phyloP scores from a whole-genome alignment of 164 flowering plant genomes.

The Liquidambar formosana region DNA sequence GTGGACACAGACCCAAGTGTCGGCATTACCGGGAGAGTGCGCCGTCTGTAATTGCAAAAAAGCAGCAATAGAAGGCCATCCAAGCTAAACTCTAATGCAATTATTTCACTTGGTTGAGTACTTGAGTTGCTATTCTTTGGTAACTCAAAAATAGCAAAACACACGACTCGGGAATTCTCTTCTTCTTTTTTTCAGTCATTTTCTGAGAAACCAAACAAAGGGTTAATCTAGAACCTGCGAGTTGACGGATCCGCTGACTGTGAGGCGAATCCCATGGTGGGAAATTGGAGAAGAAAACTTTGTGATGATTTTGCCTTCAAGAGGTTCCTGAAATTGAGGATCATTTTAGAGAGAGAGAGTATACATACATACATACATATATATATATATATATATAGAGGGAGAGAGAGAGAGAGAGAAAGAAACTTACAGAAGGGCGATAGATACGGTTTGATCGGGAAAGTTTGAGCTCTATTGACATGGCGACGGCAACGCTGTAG shows the following conservation, averaged over 20 bases:
- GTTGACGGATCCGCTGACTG: constrained; percentile 68
- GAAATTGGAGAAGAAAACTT: constrained; percentile 62
- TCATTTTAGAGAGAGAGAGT: not conserved
- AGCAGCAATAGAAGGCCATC: no score
- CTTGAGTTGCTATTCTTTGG: no score
- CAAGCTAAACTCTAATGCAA: no score
- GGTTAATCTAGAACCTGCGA: constrained; percentile 48
- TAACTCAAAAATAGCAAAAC: not conserved
- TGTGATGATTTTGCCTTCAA: constrained; percentile 66
- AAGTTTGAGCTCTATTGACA: constrained; percentile 66
- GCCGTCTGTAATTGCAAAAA: no score
- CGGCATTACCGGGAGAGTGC: no score
- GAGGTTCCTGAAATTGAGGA: constrained; percentile 51
- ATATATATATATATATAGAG: constrained; percentile 5
- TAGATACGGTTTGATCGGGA: constrained; percentile 71
- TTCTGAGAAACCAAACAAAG: not conserved
- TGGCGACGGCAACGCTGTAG: constrained; percentile 3
- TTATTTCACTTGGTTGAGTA: no score
- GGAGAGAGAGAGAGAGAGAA: constrained; percentile 4
- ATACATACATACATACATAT: not conserved
- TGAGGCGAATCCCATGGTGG: constrained; percentile 70
- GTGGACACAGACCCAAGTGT: no score
- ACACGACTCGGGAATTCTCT: no score
- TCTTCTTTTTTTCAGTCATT: not conserved
- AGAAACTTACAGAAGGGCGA: constrained; percentile 47